phyloP scores from a whole-genome alignment of 176 grass and related monocot genomes.

The Guadua angustifolia region DNA sequence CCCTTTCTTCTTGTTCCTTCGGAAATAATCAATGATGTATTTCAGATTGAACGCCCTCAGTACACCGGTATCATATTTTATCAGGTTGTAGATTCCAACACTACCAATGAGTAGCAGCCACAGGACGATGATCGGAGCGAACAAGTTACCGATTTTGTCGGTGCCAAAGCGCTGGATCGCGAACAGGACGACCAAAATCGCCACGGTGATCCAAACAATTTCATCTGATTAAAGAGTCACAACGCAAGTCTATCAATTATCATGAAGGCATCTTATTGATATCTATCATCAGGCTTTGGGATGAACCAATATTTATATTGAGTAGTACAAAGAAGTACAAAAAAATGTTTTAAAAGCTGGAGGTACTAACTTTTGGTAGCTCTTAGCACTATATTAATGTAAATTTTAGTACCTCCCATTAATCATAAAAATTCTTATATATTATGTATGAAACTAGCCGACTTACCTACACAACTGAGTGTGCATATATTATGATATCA shows the following conservation, averaged over 20 bases:
- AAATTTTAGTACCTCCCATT: too few species aligned
- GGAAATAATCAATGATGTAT: conserved; percentile 48
- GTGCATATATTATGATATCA: neutral
- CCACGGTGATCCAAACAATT: conserved; percentile 46
- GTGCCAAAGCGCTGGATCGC: conserved; percentile 44
- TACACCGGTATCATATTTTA: conserved; percentile 37
- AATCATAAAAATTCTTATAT: too few species aligned
- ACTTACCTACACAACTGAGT: too few species aligned
- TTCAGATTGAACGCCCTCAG: conserved; percentile 40
- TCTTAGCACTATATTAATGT: too few species aligned
- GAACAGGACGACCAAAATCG: conserved; percentile 41
- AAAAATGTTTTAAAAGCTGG: too few species aligned
- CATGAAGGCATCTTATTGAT: neutral
- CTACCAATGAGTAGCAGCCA: conserved; percentile 46
- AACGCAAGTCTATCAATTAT: neutral
- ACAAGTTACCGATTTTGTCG: conserved; percentile 45
- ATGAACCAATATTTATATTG: too few species aligned
- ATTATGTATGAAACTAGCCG: too few species aligned
- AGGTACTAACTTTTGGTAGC: too few species aligned
- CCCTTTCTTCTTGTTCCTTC: conserved; percentile 43
- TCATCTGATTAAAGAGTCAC: conserved; percentile 13
- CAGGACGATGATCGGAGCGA: conserved; percentile 45
- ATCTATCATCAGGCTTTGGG: neutral
- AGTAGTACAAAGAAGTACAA: too few species aligned
- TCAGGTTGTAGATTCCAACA: conserved; percentile 47